phyloP scores from a whole-genome alignment of 192 early-diverging fungal genomes.

The Coemansia sp. region DNA sequence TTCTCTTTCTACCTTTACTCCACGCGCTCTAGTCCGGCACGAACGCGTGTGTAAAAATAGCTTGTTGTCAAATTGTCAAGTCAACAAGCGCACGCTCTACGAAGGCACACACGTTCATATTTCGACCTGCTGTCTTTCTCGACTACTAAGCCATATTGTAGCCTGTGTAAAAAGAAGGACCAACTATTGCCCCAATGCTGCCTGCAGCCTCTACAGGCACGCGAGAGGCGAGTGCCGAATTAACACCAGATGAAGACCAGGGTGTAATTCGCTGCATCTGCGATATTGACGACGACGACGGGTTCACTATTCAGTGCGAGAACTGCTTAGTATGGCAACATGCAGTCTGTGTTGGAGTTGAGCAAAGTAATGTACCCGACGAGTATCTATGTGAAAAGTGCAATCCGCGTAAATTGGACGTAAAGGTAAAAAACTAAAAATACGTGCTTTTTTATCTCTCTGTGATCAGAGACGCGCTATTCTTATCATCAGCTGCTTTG shows the following conservation, averaged over 20 bases:
- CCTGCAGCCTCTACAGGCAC: conserved; percentile 13
- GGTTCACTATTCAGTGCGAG: conserved; percentile 96
- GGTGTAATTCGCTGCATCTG: conserved; percentile 97
- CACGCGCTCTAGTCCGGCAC: too few species aligned
- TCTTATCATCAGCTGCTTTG: too few species aligned
- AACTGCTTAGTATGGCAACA: conserved; percentile 95
- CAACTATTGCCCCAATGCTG: conserved; percentile 19
- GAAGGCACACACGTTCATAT: too few species aligned
- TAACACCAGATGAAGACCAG: conserved; percentile 62
- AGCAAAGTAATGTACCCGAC: conserved; percentile 76
- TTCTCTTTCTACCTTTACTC: too few species aligned
- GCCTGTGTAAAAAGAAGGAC: too few species aligned
- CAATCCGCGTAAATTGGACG: conserved; percentile 64
- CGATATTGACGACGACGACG: conserved; percentile 86
- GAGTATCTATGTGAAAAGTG: conserved; percentile 85
- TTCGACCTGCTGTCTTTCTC: too few species aligned
- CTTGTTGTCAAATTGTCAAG: too few species aligned
- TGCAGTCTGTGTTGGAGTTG: conserved; percentile 74
- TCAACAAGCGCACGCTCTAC: too few species aligned
- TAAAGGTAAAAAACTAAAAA: conserved; percentile 23
- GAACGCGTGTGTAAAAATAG: too few species aligned
- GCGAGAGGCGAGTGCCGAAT: conserved; percentile 35
- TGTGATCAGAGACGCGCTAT: too few species aligned
- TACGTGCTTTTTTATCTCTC: not conserved
- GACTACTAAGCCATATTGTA: too few species aligned